phyloP scores from a whole-genome alignment of 148 eudicot genomes.

The Nepenthes gracilis region DNA sequence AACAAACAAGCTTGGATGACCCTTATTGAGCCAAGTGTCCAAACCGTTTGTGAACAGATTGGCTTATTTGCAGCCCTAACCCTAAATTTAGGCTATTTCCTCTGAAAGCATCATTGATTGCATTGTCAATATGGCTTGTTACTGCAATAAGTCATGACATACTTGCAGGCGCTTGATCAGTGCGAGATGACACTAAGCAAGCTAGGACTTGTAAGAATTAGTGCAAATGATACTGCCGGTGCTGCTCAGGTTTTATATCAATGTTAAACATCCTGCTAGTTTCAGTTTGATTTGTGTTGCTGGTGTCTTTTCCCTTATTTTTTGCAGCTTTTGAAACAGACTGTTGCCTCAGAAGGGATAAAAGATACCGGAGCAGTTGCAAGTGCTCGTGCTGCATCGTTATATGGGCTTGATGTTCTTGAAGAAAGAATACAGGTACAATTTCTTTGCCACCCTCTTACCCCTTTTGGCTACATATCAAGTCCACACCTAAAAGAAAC shows the following conservation, averaged over 20 bases:
- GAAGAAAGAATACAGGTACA: conserved; percentile 70
- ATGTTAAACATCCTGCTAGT: not conserved
- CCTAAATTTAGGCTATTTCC: too few relatives aligned
- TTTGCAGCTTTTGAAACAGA: conserved; percentile 22
- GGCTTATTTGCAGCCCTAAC: too few relatives aligned
- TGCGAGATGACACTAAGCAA: conserved; percentile 52
- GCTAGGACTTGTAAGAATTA: conserved; percentile 56
- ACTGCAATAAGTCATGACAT: not conserved
- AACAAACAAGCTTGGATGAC: too few relatives aligned
- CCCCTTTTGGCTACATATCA: too few relatives aligned
- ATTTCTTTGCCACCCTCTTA: not conserved
- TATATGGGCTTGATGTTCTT: conserved; percentile 82
- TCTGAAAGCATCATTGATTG: too few relatives aligned
- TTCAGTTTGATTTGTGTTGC: not conserved
- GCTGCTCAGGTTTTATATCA: conserved; percentile 65
- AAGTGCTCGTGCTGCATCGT: conserved; percentile 83
- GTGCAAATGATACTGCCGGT: conserved; percentile 70
- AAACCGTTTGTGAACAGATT: too few relatives aligned
- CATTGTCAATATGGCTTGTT: not conserved
- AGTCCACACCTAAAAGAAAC: too few relatives aligned
- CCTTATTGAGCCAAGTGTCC: too few relatives aligned
- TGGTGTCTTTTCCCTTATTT: not conserved
- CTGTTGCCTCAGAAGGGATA: conserved; percentile 53
- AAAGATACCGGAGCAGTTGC: conserved; percentile 87
- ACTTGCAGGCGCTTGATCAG: conserved; percentile 76